phyloP scores from a whole-genome alignment of 2,329 filamentous ascomycete genomes.

The Sphaerulina populicola region DNA sequence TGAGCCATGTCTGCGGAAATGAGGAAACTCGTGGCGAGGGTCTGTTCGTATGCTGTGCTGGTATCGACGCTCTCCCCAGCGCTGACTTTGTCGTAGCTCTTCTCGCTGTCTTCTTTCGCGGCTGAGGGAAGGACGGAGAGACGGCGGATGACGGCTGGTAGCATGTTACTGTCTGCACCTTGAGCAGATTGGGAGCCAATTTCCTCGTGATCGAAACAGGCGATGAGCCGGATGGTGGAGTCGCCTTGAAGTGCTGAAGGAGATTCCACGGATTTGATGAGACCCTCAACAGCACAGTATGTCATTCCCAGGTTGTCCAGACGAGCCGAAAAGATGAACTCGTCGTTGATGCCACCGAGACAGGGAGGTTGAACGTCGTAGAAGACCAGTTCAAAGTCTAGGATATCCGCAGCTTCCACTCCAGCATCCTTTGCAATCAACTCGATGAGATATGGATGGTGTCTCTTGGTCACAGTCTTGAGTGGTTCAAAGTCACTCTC shows the following conservation, averaged over 20 bases:
- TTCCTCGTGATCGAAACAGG: slow-evolving; percentile 96
- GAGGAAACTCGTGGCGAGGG: slow-evolving; percentile 80
- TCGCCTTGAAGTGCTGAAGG: slow-evolving; percentile 63
- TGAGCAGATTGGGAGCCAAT: slow-evolving; percentile 89
- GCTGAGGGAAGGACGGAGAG: slow-evolving; percentile 68
- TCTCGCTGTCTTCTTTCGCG: slow-evolving; percentile 46
- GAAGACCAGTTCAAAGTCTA: slow-evolving; percentile 94
- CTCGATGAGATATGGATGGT: slow-evolving; percentile 80
- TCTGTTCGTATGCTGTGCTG: slow-evolving; percentile 85
- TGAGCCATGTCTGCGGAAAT: slow-evolving; percentile 97
- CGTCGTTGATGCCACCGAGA: slow-evolving; percentile 81
- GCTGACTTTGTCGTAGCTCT: slow-evolving; percentile 56
- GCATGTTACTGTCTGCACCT: slow-evolving; percentile 83
- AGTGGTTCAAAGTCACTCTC: slow-evolving; percentile 59
- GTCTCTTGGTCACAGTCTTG: slow-evolving; percentile 67
- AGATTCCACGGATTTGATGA: slow-evolving; percentile 68
- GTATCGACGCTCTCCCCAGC: slow-evolving; percentile 47
- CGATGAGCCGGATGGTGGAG: slow-evolving; percentile 75
- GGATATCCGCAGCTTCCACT: slow-evolving; percentile 60
- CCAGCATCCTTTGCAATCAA: slow-evolving; percentile 73
- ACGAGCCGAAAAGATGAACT: slow-evolving; percentile 92
- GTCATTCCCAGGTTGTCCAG: slow-evolving; percentile 96
- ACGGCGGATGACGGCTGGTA: slow-evolving; percentile 78
- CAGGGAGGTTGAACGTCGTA: slow-evolving; percentile 91
- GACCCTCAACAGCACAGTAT: slow-evolving; percentile 77